A percentile compares a stretch with the other conserved stretches of the same genome.
phyloP scores from a whole-genome alignment of 1,284 basidiomycete genomes.

The Grifola frondosa region DNA sequence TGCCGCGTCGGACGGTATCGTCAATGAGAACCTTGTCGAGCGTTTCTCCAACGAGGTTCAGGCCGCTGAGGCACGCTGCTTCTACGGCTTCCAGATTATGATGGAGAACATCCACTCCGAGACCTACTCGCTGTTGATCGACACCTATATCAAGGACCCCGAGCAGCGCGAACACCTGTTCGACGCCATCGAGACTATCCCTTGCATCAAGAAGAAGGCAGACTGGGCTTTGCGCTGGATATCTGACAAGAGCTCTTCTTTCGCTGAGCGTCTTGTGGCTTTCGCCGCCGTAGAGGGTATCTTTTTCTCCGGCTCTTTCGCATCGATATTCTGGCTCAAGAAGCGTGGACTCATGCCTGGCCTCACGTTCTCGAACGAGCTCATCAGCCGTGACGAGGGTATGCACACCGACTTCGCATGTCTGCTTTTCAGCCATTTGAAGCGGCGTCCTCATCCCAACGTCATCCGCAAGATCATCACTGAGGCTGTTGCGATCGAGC shows the following conservation, averaged over 20 bases:
- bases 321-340: constrained; percentile 98
- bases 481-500: constrained; percentile 70
- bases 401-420: constrained; percentile 99
- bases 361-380: constrained; percentile 94
- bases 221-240: constrained; percentile 97
- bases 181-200: constrained; percentile 92
- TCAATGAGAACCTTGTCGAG: constrained; percentile 97
- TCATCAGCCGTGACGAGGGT: constrained; percentile 97
- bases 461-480: constrained; percentile 67
- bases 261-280: constrained; percentile 90
- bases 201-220: constrained; percentile 89
- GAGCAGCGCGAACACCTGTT: constrained; percentile 86
- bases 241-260: constrained; percentile 78
- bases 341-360: constrained; percentile 99
- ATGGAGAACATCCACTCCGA: constrained; percentile 99
- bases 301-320: constrained; percentile 95
- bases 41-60: constrained; percentile 96
- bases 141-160: constrained; percentile 95
- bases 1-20: constrained; percentile 95
- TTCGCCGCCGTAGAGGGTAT: constrained; percentile 99
- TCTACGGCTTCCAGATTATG: constrained; percentile 99
- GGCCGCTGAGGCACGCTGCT: constrained; percentile 92
- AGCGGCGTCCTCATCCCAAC: constrained; percentile 78
- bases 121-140: constrained; percentile 97
- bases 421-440: constrained; percentile 88